phyloP scores from a whole-genome alignment of 129 eudicot genomes.

The Apium graveolens region DNA sequence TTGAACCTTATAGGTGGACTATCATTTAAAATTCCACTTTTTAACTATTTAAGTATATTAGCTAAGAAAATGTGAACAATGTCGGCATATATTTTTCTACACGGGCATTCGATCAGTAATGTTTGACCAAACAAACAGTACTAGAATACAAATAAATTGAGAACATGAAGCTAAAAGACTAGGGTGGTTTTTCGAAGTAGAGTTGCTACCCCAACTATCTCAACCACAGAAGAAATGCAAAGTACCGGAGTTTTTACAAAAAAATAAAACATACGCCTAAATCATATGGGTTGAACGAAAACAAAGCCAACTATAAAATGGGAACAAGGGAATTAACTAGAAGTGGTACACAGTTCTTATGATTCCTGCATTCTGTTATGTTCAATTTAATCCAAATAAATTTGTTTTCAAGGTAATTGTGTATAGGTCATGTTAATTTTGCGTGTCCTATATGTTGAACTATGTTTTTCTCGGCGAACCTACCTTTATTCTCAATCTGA shows the following conservation, averaged over 20 bases:
- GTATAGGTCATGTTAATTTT: neutral
- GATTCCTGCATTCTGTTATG: neutral
- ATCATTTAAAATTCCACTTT: neutral
- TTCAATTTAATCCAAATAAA: neutral
- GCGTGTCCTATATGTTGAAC: neutral
- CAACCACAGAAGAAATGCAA: neutral
- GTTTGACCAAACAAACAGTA: neutral
- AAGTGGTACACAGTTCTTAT: neutral
- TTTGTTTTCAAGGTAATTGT: neutral
- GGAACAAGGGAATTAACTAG: neutral
- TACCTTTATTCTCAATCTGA: slow-evolving; percentile 6
- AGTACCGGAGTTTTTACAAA: neutral
- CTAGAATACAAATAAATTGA: neutral
- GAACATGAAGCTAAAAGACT: neutral
- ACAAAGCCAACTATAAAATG: neutral
- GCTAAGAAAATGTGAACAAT: neutral
- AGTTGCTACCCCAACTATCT: neutral
- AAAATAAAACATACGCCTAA: neutral
- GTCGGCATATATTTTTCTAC: neutral
- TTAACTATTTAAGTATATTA: neutral
- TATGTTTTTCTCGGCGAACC: neutral
- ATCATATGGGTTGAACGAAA: neutral
- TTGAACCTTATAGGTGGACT: neutral
- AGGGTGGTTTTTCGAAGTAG: neutral
- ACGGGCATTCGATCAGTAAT: neutral